Evolutionary conservation across 768 basidiomycete species (phyloP).

Genomic region (Coprinopsis strossmayeri): DNA sequence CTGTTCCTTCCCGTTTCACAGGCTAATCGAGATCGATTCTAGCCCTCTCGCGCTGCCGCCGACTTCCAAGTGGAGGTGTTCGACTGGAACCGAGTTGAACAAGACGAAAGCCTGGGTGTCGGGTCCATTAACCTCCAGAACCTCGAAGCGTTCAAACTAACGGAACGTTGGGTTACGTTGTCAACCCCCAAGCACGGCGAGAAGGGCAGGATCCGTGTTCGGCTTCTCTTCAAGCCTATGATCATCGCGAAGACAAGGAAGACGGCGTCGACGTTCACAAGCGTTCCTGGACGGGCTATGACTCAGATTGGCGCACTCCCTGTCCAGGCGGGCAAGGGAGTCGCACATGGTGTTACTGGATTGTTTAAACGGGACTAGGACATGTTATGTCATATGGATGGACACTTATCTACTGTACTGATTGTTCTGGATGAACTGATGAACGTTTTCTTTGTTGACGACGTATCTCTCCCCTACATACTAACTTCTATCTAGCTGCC

Average conservation of each 20-base stretch:
- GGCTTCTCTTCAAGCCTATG: constrained; percentile 81
- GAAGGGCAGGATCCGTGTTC: constrained; percentile 66
- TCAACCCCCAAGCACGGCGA: constrained; percentile 60
- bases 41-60: constrained; percentile 79
- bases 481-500: too few relatives aligned
- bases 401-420: too few relatives aligned
- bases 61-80: constrained; percentile 77
- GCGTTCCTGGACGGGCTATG: constrained; percentile 77
- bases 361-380: constrained; percentile 57
- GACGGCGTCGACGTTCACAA: constrained; percentile 82
- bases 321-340: constrained; percentile 69
- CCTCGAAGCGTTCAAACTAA: constrained; percentile 73
- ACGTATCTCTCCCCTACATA: too few relatives aligned
- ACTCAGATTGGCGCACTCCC: constrained; percentile 77
- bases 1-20: not conserved
- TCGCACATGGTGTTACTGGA: constrained; percentile 35
- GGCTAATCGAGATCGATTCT: not conserved
- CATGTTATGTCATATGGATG: too few relatives aligned
- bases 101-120: constrained; percentile 74
- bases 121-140: constrained; percentile 62
- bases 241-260: constrained; percentile 82
- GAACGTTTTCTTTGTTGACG: too few relatives aligned
- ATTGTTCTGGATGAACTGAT: too few relatives aligned
- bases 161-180: constrained; percentile 53
- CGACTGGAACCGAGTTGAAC: constrained; percentile 91